Percentiles rank a stretch among this genome's conserved stretches.
Evolutionary conservation across 345 rosid genomes (phyloP).

Genomic region (Xanthoceras sorbifolium): DNA sequence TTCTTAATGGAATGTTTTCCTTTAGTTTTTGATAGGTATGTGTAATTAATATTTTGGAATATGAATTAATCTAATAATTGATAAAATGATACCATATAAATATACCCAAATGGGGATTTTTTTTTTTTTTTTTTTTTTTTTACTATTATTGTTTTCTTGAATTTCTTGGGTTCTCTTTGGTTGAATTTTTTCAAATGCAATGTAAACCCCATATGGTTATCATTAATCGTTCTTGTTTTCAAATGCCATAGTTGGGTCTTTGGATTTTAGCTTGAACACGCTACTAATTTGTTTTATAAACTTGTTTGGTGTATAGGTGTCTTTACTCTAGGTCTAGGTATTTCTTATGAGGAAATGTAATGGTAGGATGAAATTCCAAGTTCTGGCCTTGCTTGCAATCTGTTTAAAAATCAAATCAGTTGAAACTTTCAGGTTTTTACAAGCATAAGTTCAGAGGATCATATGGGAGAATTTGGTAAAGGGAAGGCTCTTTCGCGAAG

Average conservation of each 20-base stretch:
- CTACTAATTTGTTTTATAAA: not conserved
- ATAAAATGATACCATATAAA: not conserved
- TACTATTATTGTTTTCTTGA: no score
- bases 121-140: not conserved
- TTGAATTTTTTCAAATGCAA: not conserved
- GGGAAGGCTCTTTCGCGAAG: slow-evolving; percentile 15
- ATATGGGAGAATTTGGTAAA: slow-evolving; percentile 29
- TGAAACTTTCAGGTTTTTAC: slow-evolving; percentile 13
- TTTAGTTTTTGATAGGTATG: not conserved
- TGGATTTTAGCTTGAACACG: not conserved
- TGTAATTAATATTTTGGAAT: not conserved
- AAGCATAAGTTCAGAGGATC: slow-evolving; percentile 1
- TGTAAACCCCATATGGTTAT: not conserved
- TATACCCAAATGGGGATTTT: not conserved
- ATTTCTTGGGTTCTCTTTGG: not conserved
- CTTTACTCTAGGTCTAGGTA: not conserved
- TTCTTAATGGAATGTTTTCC: not conserved
- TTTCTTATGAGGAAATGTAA: not conserved
- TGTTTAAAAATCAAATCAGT: slow-evolving; percentile 6
- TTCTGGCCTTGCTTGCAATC: not conserved
- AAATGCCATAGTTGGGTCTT: not conserved
- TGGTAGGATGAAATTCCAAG: slow-evolving; percentile 12
- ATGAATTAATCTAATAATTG: not conserved
- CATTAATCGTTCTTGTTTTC: not conserved
- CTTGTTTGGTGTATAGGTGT: not conserved